These are phyloP conservation scores for Limnanthes douglasii DNA, from an alignment of 345 rosid genomes.

Conservation along the genomic window DNA sequence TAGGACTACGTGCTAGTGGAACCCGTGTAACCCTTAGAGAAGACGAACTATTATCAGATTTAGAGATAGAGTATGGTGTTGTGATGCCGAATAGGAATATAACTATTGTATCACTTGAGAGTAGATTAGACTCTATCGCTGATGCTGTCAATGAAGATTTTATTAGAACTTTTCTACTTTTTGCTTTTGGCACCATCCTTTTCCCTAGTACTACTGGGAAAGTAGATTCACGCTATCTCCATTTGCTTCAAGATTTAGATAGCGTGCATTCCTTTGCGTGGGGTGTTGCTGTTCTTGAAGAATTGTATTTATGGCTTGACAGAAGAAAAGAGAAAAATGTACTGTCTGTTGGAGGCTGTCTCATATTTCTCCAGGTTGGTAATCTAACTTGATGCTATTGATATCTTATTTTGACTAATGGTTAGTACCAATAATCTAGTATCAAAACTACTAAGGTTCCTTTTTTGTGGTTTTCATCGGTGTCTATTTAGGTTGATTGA, in stretches of 20 bases:
- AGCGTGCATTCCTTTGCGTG: constrained; percentile 16
- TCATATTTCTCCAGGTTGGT: constrained; percentile 32
- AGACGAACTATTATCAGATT: constrained; percentile 21
- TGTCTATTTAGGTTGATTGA: too few relatives aligned
- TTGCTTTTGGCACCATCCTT: constrained; percentile 19
- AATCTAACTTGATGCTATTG: too few relatives aligned
- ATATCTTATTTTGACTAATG: too few relatives aligned
- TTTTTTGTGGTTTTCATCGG: too few relatives aligned
- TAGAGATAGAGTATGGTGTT: constrained; percentile 23
- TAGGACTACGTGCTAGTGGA: constrained; percentile 20
- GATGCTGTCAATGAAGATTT: constrained; percentile 19
- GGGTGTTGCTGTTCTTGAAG: constrained; percentile 30
- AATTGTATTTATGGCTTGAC: constrained; percentile 18
- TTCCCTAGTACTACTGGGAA: constrained; percentile 20
- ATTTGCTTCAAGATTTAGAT: constrained; percentile 15
- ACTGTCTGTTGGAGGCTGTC: constrained; percentile 28
- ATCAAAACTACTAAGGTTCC: too few relatives aligned
- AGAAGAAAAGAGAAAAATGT: constrained; percentile 20
- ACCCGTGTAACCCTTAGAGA: constrained; percentile 13
- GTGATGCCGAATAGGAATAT: constrained; percentile 22
- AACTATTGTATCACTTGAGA: constrained; percentile 13
- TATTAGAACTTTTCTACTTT: constrained; percentile 20
- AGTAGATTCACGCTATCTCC: constrained; percentile 22
- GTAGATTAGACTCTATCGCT: constrained; percentile 21
- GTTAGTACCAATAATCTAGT: too few relatives aligned